Evolutionary conservation across 805 yeast genomes (phyloP), one percentile per base, ranked within the genome.

Genomic region (Saccharomyces cerevisiae): DNA sequence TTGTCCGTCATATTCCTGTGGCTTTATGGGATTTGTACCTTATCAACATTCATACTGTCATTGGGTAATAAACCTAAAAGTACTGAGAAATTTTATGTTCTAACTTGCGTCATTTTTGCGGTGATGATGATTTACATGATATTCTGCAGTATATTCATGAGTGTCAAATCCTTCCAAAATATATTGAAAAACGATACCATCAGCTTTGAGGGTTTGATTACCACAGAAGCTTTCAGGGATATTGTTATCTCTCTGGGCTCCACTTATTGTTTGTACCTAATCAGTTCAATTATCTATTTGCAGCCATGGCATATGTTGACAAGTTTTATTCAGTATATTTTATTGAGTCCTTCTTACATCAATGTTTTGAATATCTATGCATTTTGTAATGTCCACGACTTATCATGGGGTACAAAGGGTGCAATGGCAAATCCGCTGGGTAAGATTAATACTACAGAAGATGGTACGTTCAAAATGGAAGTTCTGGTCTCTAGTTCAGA

Each of bases 391-490:
- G 85, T 92, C 57, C 96, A 92, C 70, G 99, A 92, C 74, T 84
- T 92, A 49, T 87, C 97, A 6, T 92, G 98, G 98, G 98, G 98
- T 68, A 92, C 96, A 3, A 89, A 91, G 69, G 96, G 96, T 49
- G 89, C 84, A 51, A 82, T 81, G 10, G 78, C 82, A 48, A 24
- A 47, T 6, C 72, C 96, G 80, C 76, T 94, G 62, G 98, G 97
- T 56, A 83, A 85, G 48, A 97, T 96, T 26, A 87, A 85, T 63
- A 78, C 88, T 2, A 77, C 79, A 43, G 79, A 76, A 52, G 82
- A 79, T 53, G 89, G 87, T 61, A 82, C 83, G 56, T 78, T 84
- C 52, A 85, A 83, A 58, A 76, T 83, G 66, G 85, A 81, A 59
- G 79, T 85, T 31, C 96, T 96, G 8, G 88, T 91, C 1, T 83